Evolutionary conservation across 352 stramenopile species (phyloP).

Genomic region (Phytopythium kandeliae): DNA sequence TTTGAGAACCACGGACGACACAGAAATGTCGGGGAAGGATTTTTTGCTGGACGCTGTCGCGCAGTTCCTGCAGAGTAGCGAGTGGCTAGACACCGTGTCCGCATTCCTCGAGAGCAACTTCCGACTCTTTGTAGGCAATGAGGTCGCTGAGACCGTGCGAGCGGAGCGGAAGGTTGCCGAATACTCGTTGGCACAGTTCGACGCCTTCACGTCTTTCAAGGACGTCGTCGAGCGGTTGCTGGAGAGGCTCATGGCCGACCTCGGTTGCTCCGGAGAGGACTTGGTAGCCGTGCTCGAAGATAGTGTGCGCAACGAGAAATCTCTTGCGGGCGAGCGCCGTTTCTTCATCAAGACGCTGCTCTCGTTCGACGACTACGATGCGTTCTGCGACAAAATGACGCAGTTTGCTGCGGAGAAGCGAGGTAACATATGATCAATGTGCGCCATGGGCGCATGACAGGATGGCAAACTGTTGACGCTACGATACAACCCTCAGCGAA

Average conservation of each 20-base stretch:
- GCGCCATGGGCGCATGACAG: not conserved
- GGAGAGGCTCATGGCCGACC: slow-evolving; percentile 45
- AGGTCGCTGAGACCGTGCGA: slow-evolving; percentile 7
- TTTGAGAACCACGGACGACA: not conserved
- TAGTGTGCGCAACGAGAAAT: slow-evolving; percentile 22
- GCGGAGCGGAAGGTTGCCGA: slow-evolving; percentile 19
- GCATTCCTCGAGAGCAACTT: slow-evolving; percentile 59
- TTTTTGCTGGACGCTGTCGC: slow-evolving; percentile 72
- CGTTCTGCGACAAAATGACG: slow-evolving; percentile 52
- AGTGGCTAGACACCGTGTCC: slow-evolving; percentile 43
- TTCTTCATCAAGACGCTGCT: slow-evolving; percentile 73
- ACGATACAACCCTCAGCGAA: slow-evolving; percentile 5
- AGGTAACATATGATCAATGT: slow-evolving; percentile 6
- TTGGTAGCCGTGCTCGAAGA: slow-evolving; percentile 45
- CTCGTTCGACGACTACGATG: slow-evolving; percentile 59
- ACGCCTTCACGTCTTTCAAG: slow-evolving; percentile 67
- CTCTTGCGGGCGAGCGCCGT: slow-evolving; percentile 33
- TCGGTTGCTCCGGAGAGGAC: slow-evolving; percentile 56
- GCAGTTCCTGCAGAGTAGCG: slow-evolving; percentile 56
- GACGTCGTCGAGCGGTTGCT: slow-evolving; percentile 60
- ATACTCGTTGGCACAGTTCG: slow-evolving; percentile 53
- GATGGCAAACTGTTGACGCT: not conserved
- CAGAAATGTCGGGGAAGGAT: slow-evolving; percentile 30
- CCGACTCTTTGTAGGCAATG: slow-evolving; percentile 29
- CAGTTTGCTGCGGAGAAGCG: slow-evolving; percentile 43